phyloP scores from a whole-genome alignment of 2,329 filamentous ascomycete species.

The Aplosporella prunicola region DNA sequence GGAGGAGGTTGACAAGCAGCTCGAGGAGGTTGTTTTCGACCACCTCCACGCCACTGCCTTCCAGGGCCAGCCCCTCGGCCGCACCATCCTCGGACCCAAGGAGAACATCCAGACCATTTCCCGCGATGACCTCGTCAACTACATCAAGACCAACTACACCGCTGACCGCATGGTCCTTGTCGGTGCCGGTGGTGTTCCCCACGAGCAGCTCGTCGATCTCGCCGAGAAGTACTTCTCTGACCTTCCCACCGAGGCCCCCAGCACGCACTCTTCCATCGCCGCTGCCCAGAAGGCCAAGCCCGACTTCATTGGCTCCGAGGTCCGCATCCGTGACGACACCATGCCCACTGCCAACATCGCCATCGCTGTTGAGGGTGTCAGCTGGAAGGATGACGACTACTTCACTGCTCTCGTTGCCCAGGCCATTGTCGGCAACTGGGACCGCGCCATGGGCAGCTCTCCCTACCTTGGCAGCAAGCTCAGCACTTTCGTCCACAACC shows the following conservation, averaged over 20 bases:
- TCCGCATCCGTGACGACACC: constrained; percentile 91
- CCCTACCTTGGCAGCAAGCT: constrained; percentile 98
- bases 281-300: constrained; percentile 76
- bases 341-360: constrained; percentile 96
- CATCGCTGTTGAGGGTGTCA: constrained; percentile 97
- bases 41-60: constrained; percentile 97
- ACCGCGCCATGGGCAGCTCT: constrained; percentile 96
- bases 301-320: constrained; percentile 93
- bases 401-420: constrained; percentile 96
- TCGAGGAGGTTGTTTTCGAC: constrained; percentile 99
- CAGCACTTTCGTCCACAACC: constrained; percentile 84
- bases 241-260: constrained; percentile 65
- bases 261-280: constrained; percentile 61
- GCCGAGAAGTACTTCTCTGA: constrained; percentile 90
- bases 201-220: constrained; percentile 87
- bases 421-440: constrained; percentile 99
- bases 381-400: constrained; percentile 99
- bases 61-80: constrained; percentile 90
- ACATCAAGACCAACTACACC: constrained; percentile 99
- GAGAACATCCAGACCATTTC: constrained; percentile 97
- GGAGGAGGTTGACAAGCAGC: constrained; percentile 99
- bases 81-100: constrained; percentile 93
- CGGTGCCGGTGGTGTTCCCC: constrained; percentile 85
- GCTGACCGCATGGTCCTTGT: constrained; percentile 99
- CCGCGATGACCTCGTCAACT: constrained; percentile 80